Conservation (phyloP, 192 early-diverging fungal genomes). For the Geosiphon pyriformis region DNA sequence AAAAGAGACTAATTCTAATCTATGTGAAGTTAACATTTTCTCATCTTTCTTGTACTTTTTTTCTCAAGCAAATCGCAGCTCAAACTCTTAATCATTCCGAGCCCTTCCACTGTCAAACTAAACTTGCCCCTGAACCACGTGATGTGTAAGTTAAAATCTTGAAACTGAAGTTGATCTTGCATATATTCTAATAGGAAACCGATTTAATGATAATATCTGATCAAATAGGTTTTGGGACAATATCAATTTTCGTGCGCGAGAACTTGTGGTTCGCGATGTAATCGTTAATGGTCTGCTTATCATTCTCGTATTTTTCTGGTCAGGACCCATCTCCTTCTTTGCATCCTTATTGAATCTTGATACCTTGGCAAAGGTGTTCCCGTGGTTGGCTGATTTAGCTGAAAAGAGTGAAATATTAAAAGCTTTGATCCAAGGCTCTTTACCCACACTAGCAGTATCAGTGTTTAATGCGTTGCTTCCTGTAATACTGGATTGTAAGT, state of each 20-base stretch:
- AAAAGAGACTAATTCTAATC: no score
- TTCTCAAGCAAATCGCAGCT: slow-evolving; percentile 49
- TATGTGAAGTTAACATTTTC: no score
- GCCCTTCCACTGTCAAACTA: slow-evolving; percentile 57
- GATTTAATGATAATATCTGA: no score
- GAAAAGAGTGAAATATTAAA: slow-evolving; percentile 48
- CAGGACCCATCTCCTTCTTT: slow-evolving; percentile 59
- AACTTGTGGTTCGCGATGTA: slow-evolving; percentile 47
- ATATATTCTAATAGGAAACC: no score
- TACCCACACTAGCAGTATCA: slow-evolving; percentile 69
- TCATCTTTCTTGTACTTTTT: background rate
- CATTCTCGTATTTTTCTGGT: slow-evolving; percentile 74
- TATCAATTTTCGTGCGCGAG: slow-evolving; percentile 53
- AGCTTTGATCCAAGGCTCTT: slow-evolving; percentile 56
- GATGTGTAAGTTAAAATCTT: slow-evolving; percentile 42
- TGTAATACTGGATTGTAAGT: slow-evolving; percentile 54
- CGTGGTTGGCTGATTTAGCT: slow-evolving; percentile 48
- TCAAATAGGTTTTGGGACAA: slow-evolving; percentile 65
- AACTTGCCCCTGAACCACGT: slow-evolving; percentile 67
- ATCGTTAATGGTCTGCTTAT: slow-evolving; percentile 51
- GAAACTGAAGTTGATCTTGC: no score
- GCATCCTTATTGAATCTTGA: slow-evolving; percentile 62
- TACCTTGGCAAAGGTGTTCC: slow-evolving; percentile 53
- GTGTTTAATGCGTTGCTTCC: slow-evolving; percentile 67
- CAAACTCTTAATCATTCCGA: slow-evolving; percentile 62